Conservation (phyloP, 805 yeast species). For the Saccharomycopsis babjevae region DNA sequence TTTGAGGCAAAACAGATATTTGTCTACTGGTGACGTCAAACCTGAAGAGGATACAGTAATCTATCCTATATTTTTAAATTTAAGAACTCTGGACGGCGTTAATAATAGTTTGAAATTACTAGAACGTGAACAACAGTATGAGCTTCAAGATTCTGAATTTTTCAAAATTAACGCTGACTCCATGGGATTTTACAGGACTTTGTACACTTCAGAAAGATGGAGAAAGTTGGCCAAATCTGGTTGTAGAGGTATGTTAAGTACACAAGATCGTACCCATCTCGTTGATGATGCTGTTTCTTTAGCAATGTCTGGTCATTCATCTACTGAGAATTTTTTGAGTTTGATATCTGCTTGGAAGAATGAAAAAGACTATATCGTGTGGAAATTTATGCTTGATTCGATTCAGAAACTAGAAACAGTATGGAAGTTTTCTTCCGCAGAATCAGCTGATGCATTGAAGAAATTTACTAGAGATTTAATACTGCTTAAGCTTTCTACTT, state of each 20-base stretch:
- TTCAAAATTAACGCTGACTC: slow-evolving; percentile 66
- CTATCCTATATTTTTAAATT: slow-evolving; percentile 60
- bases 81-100: slow-evolving; percentile 44
- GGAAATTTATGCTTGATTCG: slow-evolving; percentile 49
- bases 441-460: slow-evolving; percentile 37
- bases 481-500: slow-evolving; percentile 37
- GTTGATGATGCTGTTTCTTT: slow-evolving; percentile 69
- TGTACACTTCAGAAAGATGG: slow-evolving; percentile 62
- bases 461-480: slow-evolving; percentile 47
- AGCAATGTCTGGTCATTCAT: slow-evolving; percentile 59
- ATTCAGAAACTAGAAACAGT: slow-evolving; percentile 40
- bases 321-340: slow-evolving; percentile 49
- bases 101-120: slow-evolving; percentile 50
- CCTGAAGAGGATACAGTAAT: slow-evolving; percentile 61
- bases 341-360: slow-evolving; percentile 51
- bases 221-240: slow-evolving; percentile 42
- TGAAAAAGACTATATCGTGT: slow-evolving; percentile 57
- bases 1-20: slow-evolving; percentile 63
- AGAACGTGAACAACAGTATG: slow-evolving; percentile 36
- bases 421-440: slow-evolving; percentile 44
- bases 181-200: slow-evolving; percentile 67
- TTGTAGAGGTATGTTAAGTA: slow-evolving; percentile 47
- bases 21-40: slow-evolving; percentile 68
- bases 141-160: slow-evolving; percentile 36
- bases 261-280: slow-evolving; percentile 69